These are phyloP conservation scores for Globisporangium spinosum DNA, from an alignment of 352 stramenopile species.

Conservation along the genomic window DNA sequence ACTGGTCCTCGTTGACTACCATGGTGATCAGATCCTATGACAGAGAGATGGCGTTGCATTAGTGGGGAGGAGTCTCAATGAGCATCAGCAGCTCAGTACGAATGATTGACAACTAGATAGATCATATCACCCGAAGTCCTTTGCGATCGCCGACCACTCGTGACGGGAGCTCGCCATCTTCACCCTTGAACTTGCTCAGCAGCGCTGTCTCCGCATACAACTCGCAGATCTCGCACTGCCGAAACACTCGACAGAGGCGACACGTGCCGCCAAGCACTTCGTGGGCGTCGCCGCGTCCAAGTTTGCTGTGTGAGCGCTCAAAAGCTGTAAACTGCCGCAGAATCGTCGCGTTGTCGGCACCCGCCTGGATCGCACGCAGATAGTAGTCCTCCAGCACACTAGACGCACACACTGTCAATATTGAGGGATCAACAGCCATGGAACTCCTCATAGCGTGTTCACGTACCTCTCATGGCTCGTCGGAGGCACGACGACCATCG, in stretches of 20 bases:
- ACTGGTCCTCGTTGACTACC: constrained; percentile 35
- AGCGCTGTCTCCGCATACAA: constrained; percentile 54
- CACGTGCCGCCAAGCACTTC: constrained; percentile 35
- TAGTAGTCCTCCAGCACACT: constrained; percentile 75
- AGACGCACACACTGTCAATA: no score
- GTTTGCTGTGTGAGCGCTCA: constrained; percentile 71
- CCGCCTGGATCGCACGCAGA: constrained; percentile 83
- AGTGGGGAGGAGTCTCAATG: background rate
- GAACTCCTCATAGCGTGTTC: no score
- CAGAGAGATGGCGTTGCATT: background rate
- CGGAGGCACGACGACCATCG: constrained; percentile 81
- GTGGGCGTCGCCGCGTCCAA: constrained; percentile 42
- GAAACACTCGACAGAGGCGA: constrained; percentile 77
- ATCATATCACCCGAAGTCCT: constrained; percentile 37
- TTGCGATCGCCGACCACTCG: constrained; percentile 48
- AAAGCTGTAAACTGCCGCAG: constrained; percentile 89
- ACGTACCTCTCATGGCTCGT: constrained; percentile 54
- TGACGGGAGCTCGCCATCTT: constrained; percentile 16
- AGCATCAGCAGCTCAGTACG: background rate
- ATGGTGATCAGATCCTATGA: constrained; percentile 48
- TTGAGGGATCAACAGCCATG: no score
- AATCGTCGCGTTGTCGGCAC: constrained; percentile 88
- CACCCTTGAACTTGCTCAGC: constrained; percentile 17
- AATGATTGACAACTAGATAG: background rate
- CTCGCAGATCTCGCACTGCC: constrained; percentile 86